Percentiles rank a stretch among this genome's conserved stretches.
These are phyloP conservation scores for Amanita subjunquillea DNA, from an alignment of 768 basidiomycete genomes.

Conservation along the genomic window DNA sequence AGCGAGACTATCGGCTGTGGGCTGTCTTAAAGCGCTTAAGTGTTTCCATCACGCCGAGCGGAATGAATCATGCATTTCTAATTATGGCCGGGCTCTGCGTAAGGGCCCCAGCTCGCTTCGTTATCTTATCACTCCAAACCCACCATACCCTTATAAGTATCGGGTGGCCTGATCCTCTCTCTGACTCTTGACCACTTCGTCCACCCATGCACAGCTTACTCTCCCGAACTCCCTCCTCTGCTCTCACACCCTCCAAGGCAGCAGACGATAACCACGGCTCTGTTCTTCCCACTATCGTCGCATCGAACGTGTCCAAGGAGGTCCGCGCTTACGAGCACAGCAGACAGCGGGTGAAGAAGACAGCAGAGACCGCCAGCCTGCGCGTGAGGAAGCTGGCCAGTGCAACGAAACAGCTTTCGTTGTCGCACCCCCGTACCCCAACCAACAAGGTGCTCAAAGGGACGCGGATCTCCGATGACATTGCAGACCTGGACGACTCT, in stretches of 20 bases:
- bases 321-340: conserved; percentile 39
- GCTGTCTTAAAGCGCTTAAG: too few relatives aligned
- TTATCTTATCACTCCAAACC: conserved; percentile 4
- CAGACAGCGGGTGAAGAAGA: conserved; percentile 34
- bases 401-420: conserved; percentile 2
- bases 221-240: neutral
- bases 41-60: neutral
- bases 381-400: conserved; percentile 20
- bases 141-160: neutral
- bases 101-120: neutral
- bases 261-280: neutral
- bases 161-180: neutral
- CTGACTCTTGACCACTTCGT: neutral
- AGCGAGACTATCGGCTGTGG: neutral
- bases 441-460: conserved; percentile 5
- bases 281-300: neutral
- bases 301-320: conserved; percentile 19
- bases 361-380: conserved; percentile 27
- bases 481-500: conserved; percentile 5
- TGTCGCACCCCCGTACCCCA: conserved; percentile 4
- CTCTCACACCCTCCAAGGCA: neutral
- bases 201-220: neutral
- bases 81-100: conserved; percentile 7
- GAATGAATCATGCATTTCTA: neutral
- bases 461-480: conserved; percentile 9